Percentiles rank a stretch among this genome's conserved stretches.
phyloP scores from a whole-genome alignment of 495 filamentous ascomycete genomes.

The Penicillium cosmopolitanum region DNA sequence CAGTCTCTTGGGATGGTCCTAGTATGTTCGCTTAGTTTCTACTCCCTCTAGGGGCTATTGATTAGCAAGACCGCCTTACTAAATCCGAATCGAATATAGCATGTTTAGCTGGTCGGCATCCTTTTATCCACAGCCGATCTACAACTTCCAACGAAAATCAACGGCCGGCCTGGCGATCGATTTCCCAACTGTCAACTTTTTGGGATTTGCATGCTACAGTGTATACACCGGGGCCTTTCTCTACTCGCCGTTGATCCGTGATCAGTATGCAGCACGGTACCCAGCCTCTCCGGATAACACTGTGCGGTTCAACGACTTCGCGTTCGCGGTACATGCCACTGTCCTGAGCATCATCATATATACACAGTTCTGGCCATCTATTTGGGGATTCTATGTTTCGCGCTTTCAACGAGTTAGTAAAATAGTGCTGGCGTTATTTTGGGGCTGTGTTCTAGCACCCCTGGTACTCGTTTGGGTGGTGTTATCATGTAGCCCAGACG shows the following conservation, averaged over 20 bases:
- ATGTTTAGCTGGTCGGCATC: slow-evolving; percentile 80
- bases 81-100: slow-evolving; percentile 27
- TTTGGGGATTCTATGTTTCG: slow-evolving; percentile 75
- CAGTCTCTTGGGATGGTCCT: slow-evolving; percentile 49
- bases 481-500: slow-evolving; percentile 49
- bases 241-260: slow-evolving; percentile 73
- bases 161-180: slow-evolving; percentile 85
- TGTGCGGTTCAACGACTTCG: slow-evolving; percentile 86
- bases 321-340: slow-evolving; percentile 80
- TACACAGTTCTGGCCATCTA: slow-evolving; percentile 69
- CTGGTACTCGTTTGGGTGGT: slow-evolving; percentile 59
- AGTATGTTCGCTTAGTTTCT: slow-evolving; percentile 33
- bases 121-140: slow-evolving; percentile 88
- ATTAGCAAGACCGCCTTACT: slow-evolving; percentile 5
- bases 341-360: slow-evolving; percentile 67
- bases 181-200: slow-evolving; percentile 78
- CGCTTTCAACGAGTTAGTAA: slow-evolving; percentile 60
- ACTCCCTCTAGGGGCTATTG: neutral
- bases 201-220: slow-evolving; percentile 82
- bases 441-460: slow-evolving; percentile 65
- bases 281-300: slow-evolving; percentile 72
- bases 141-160: slow-evolving; percentile 73
- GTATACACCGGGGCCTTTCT: slow-evolving; percentile 74
- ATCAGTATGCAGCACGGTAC: slow-evolving; percentile 85
- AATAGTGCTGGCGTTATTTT: slow-evolving; percentile 66